Percentiles rank a stretch among this genome's conserved stretches.
phyloP scores from a whole-genome alignment of 2,329 filamentous ascomycete species.

The Dactylellina drechsleri region DNA sequence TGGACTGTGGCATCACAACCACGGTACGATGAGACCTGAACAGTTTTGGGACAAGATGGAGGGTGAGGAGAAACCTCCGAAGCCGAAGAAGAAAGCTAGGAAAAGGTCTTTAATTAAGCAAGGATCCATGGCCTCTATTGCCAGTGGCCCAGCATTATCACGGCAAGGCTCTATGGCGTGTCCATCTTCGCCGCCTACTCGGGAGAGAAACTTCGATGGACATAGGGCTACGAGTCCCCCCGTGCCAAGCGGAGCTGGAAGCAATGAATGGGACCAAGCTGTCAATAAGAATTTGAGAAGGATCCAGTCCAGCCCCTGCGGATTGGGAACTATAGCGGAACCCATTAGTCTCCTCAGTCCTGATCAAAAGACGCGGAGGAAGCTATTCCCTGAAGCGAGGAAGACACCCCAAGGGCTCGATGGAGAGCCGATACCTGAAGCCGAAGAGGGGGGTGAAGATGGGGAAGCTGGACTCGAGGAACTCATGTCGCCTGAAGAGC shows the following conservation, averaged over 20 bases:
- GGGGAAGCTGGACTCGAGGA: constrained; percentile 65
- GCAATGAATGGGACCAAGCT: constrained; percentile 60
- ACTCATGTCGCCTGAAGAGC: constrained; percentile 60
- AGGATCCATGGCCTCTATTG: constrained; percentile 24
- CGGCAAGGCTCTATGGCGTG: constrained; percentile 27
- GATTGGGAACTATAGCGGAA: constrained; percentile 35
- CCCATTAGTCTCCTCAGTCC: constrained; percentile 51
- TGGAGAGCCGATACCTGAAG: constrained; percentile 25
- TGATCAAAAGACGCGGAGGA: constrained; percentile 48
- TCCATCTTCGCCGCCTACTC: constrained; percentile 36
- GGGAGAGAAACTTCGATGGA: constrained; percentile 49
- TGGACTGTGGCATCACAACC: constrained; percentile 93
- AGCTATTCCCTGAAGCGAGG: constrained; percentile 50
- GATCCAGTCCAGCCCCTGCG: constrained; percentile 71
- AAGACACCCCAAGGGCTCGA: constrained; percentile 39
- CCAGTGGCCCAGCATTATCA: constrained; percentile 23
- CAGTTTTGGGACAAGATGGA: constrained; percentile 74
- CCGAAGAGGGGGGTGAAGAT: constrained; percentile 40
- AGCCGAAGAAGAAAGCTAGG: constrained; percentile 57
- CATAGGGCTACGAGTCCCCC: constrained; percentile 55
- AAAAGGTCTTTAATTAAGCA: constrained; percentile 41
- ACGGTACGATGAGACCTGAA: constrained; percentile 81
- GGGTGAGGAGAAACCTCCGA: constrained; percentile 60
- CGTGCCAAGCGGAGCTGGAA: constrained; percentile 42
- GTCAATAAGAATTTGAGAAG: constrained; percentile 66